Conservation (phyloP, 2,329 filamentous ascomycete species). For the Triangularia setosa region DNA sequence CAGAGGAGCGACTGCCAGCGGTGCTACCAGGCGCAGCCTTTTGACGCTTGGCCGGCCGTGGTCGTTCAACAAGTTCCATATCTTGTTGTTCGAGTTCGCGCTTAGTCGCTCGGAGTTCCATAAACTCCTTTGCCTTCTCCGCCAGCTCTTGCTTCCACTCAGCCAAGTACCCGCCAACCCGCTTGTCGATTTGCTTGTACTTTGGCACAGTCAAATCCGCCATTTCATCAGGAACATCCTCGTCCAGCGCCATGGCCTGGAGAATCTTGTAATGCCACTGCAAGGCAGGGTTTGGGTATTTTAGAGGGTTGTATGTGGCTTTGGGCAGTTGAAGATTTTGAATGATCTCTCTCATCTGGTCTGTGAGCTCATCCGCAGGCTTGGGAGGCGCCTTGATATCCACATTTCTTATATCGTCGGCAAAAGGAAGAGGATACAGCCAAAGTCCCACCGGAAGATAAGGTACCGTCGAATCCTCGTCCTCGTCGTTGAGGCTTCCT, state of each 20-base stretch:
- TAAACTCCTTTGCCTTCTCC: slow-evolving; percentile 42
- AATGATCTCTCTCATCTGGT: slow-evolving; percentile 76
- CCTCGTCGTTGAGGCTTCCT: slow-evolving; percentile 49
- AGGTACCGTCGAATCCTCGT: slow-evolving; percentile 63
- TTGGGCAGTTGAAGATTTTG: slow-evolving; percentile 87
- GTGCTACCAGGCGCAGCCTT: slow-evolving; percentile 32
- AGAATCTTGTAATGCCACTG: slow-evolving; percentile 98
- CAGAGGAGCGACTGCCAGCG: slow-evolving; percentile 23
- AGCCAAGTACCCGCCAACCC: slow-evolving; percentile 72
- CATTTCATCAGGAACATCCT: slow-evolving; percentile 73
- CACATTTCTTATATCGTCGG: slow-evolving; percentile 80
- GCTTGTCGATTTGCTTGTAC: slow-evolving; percentile 83
- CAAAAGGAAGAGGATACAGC: slow-evolving; percentile 83
- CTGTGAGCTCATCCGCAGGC: slow-evolving; percentile 67
- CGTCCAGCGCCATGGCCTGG: slow-evolving; percentile 85
- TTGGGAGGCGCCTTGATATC: slow-evolving; percentile 49
- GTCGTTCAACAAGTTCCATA: slow-evolving; percentile 29
- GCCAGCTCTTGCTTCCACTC: slow-evolving; percentile 72
- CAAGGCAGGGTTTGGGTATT: slow-evolving; percentile 85
- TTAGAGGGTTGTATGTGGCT: slow-evolving; percentile 75
- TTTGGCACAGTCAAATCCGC: slow-evolving; percentile 80
- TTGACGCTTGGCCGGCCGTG: slow-evolving; percentile 45
- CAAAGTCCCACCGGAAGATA: slow-evolving; percentile 79
- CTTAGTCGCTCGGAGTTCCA: slow-evolving; percentile 44
- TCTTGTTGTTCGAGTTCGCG: slow-evolving; percentile 47